Evolutionary conservation across 1,284 basidiomycete genomes (phyloP).

Genomic region (Omphalotus olearius): DNA sequence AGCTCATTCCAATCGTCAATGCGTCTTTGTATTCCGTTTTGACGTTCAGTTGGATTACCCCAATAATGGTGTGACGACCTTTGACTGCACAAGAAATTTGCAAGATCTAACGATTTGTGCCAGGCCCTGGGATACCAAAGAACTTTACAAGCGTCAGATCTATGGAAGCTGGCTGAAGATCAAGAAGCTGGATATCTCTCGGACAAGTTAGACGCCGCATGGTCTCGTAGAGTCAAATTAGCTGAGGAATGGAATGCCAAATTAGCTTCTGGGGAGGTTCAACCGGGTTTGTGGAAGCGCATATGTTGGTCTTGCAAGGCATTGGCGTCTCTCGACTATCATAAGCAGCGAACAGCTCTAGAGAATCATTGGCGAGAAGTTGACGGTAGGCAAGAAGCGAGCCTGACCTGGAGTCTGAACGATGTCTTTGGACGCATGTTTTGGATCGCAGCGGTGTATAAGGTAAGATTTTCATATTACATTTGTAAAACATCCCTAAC

Average conservation of each 20-base stretch:
- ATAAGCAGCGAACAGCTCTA: conserved; percentile 25
- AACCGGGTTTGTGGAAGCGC: conserved; percentile 33
- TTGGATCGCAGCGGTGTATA: conserved; percentile 64
- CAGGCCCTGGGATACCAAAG: conserved; percentile 63
- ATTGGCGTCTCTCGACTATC: conserved; percentile 25
- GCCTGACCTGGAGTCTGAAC: conserved; percentile 65
- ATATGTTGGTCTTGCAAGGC: conserved; percentile 39
- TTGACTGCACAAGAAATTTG: neutral
- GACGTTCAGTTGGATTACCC: conserved; percentile 64
- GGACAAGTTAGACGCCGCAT: conserved; percentile 43
- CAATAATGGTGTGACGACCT: conserved; percentile 60
- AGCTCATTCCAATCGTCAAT: conserved; percentile 49
- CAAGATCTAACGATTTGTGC: neutral
- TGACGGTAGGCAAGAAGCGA: conserved; percentile 45
- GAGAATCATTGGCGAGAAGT: conserved; percentile 48
- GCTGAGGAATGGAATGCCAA: conserved; percentile 54
- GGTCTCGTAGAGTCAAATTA: conserved; percentile 38
- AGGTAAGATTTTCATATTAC: conserved; percentile 26
- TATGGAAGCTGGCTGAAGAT: conserved; percentile 64
- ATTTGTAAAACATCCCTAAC: neutral
- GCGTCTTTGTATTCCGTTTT: conserved; percentile 56
- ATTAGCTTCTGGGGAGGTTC: conserved; percentile 44
- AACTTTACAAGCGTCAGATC: conserved; percentile 66
- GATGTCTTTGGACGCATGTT: conserved; percentile 67
- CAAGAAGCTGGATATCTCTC: conserved; percentile 50